Percentiles rank a stretch among this genome's conserved stretches.
These are phyloP conservation scores for Cryptococcus floricola DNA, from an alignment of 1,284 basidiomycete species.

Conservation along the genomic window DNA sequence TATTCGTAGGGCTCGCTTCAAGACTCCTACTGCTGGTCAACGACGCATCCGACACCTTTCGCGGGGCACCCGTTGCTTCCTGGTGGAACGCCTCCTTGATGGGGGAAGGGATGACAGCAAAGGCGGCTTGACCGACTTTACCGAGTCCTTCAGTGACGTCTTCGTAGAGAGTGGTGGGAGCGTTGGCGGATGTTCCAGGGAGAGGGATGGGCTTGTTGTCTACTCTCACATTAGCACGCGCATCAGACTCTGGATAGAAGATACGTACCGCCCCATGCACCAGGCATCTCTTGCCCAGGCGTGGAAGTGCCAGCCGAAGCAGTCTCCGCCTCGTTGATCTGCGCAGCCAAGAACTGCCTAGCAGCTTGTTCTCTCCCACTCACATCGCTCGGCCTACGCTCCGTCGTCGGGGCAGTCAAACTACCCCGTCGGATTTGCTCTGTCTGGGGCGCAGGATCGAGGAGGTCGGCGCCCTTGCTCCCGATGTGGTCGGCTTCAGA, in stretches of 20 bases:
- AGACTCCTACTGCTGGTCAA: conserved; percentile 1
- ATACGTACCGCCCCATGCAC: conserved; percentile 42
- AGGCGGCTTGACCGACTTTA: conserved; percentile 38
- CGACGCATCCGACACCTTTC: background rate
- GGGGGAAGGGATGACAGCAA: conserved; percentile 26
- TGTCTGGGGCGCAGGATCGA: conserved; percentile 12
- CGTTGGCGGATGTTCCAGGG: conserved; percentile 24
- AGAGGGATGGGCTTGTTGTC: conserved; percentile 14
- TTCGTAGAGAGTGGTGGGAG: conserved; percentile 31
- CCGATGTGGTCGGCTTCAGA: conserved; percentile 10
- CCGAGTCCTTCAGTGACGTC: conserved; percentile 36
- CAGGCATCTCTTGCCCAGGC: conserved; percentile 39
- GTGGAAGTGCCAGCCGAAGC: conserved; percentile 20
- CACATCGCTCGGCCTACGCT: conserved; percentile 20
- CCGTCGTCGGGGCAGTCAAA: background rate
- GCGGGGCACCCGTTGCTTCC: too few species aligned
- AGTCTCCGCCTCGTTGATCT: background rate
- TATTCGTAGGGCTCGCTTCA: conserved; percentile 1
- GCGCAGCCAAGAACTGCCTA: conserved; percentile 19
- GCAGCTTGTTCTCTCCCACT: conserved; percentile 40
- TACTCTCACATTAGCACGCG: conserved; percentile 2
- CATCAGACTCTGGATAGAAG: background rate
- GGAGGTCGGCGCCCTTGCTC: conserved; percentile 12
- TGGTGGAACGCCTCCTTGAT: conserved; percentile 28
- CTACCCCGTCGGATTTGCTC: conserved; percentile 8